phyloP scores from a whole-genome alignment of 352 stramenopile species.

The Thraustotheca clavata region DNA sequence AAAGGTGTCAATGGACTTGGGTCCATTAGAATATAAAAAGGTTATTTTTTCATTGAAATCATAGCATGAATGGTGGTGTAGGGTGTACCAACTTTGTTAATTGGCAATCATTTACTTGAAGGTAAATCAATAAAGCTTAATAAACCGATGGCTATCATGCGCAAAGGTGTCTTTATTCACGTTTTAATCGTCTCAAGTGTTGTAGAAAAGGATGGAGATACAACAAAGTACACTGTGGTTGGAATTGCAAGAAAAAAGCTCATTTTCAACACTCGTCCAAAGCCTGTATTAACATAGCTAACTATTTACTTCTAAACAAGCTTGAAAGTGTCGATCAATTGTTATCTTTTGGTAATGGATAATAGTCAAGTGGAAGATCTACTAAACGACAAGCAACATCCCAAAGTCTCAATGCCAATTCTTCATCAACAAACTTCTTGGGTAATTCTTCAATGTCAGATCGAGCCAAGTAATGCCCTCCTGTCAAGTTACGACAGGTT shows the following conservation, averaged over 20 bases:
- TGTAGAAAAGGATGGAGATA: not conserved
- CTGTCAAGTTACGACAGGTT: not conserved
- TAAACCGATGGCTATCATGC: conserved; percentile 70
- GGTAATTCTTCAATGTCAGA: conserved; percentile 3
- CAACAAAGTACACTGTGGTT: conserved; percentile 62
- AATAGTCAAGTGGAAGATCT: not conserved
- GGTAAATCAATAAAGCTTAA: conserved; percentile 59
- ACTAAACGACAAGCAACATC: conserved; percentile 3
- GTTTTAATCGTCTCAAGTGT: not conserved
- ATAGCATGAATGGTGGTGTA: conserved; percentile 17
- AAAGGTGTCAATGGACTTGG: conserved; percentile 48
- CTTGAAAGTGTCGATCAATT: not conserved
- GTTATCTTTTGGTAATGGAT: not conserved
- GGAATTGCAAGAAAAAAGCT: conserved; percentile 69
- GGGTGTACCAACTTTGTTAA: conserved; percentile 63
- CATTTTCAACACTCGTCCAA: conserved; percentile 63
- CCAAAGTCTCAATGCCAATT: conserved; percentile 8
- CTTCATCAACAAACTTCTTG: not conserved
- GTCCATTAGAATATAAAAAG: conserved; percentile 47
- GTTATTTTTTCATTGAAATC: not conserved
- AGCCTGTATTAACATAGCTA: conserved; percentile 35
- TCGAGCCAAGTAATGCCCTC: conserved; percentile 12
- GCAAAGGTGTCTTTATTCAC: conserved; percentile 15
- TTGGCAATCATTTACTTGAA: conserved; percentile 73
- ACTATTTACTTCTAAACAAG: not conserved